phyloP scores from a whole-genome alignment of 257 asterid species.

The Penstemon barbatus region DNA sequence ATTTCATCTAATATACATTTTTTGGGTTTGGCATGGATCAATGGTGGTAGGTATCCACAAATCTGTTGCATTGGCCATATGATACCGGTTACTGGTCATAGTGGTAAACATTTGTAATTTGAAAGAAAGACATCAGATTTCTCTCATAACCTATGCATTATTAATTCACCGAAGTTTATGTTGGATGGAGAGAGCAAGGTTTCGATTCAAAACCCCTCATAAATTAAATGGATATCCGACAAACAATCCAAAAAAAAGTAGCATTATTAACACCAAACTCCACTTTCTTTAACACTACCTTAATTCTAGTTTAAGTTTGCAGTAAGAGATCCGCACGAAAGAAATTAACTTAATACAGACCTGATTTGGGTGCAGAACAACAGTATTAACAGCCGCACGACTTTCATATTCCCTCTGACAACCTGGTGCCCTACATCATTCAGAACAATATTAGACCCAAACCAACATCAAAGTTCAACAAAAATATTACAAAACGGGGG shows the following conservation, averaged over 20 bases:
- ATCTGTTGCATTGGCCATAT: too few relatives aligned
- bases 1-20: neutral
- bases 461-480: conserved; percentile 23
- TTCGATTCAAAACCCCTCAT: neutral
- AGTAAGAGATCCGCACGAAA: conserved; percentile 1
- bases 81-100: too few relatives aligned
- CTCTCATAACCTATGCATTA: neutral
- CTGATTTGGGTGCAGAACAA: conserved; percentile 98
- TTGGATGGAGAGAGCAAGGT: neutral
- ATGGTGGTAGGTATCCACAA: too few relatives aligned
- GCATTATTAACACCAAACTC: neutral
- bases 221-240: neutral
- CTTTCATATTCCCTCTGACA: conserved; percentile 99
- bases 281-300: conserved; percentile 1
- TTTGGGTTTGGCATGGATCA: too few relatives aligned
- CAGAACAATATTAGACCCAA: conserved; percentile 23
- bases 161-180: neutral
- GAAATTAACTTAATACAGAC: conserved; percentile 29
- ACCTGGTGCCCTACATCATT: conserved; percentile 83
- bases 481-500: neutral
- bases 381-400: conserved; percentile 97
- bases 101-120: too few relatives aligned
- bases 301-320: neutral
- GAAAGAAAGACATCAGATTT: neutral
- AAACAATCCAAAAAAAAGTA: neutral